These are phyloP conservation scores for Jacaranda copaia DNA, from an alignment of 257 asterid species.

Conservation along the genomic window DNA sequence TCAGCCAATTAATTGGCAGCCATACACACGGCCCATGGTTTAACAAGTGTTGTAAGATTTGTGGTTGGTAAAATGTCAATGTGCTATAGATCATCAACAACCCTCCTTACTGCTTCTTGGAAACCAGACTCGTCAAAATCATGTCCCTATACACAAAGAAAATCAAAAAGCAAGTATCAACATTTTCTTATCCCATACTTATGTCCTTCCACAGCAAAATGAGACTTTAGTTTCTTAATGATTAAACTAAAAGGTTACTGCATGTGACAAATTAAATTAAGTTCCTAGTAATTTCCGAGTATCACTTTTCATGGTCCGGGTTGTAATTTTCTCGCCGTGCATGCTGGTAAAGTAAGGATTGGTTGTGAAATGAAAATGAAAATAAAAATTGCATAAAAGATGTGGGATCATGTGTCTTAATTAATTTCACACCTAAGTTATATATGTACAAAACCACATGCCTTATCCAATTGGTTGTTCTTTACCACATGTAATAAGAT, in stretches of 20 bases:
- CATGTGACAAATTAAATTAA: neutral
- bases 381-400: neutral
- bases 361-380: neutral
- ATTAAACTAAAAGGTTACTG: neutral
- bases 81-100: slow-evolving; percentile 44
- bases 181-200: neutral
- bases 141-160: slow-evolving; percentile 51
- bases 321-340: neutral
- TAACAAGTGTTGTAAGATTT: slow-evolving; percentile 22
- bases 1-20: neutral
- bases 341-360: neutral
- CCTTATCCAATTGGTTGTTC: too few relatives aligned
- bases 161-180: slow-evolving; percentile 20
- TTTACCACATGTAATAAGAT: too few relatives aligned
- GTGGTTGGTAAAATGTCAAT: slow-evolving; percentile 33
- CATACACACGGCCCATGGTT: slow-evolving; percentile 4
- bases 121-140: slow-evolving; percentile 74
- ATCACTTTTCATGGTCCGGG: neutral
- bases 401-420: too few relatives aligned
- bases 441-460: too few relatives aligned
- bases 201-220: neutral
- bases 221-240: neutral
- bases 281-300: slow-evolving; percentile 38
- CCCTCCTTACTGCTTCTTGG: slow-evolving; percentile 68
- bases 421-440: too few relatives aligned